Percentiles rank a stretch among this genome's conserved stretches.
Evolutionary conservation across 257 asterid species (phyloP).

Genomic region (Dorcoceras hygrometricum): DNA sequence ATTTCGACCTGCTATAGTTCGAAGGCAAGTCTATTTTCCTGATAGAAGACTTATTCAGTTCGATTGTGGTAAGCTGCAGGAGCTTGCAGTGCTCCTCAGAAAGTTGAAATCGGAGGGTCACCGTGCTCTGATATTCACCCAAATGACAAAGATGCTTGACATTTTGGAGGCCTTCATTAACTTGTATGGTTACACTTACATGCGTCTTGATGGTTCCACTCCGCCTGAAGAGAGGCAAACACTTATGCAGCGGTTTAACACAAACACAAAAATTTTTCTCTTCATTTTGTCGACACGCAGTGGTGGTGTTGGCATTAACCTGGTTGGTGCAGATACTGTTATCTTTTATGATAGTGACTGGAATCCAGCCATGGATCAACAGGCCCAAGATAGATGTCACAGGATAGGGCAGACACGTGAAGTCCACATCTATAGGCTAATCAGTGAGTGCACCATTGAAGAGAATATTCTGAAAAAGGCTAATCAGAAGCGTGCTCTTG

Average conservation of each 20-base stretch:
- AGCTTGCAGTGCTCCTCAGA: conserved; percentile 86
- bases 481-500: conserved; percentile 94
- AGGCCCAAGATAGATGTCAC: conserved; percentile 99
- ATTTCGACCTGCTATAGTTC: conserved; percentile 91
- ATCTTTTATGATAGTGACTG: conserved; percentile 98
- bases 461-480: conserved; percentile 96
- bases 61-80: conserved; percentile 97
- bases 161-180: conserved; percentile 92
- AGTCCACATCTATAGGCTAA: conserved; percentile 89
- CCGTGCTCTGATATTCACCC: conserved; percentile 95
- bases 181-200: conserved; percentile 93
- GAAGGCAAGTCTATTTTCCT: conserved; percentile 97
- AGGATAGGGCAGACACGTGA: conserved; percentile 99
- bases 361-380: conserved; percentile 99
- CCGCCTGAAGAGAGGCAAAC: conserved; percentile 98
- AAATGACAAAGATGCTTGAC: conserved; percentile 99
- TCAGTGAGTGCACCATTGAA: conserved; percentile 97
- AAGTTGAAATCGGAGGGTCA: conserved; percentile 91
- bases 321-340: conserved; percentile 98
- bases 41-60: conserved; percentile 97
- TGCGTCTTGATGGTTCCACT: conserved; percentile 99
- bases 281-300: conserved; percentile 97
- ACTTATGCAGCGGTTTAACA: conserved; percentile 94
- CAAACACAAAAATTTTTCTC: conserved; percentile 85
- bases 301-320: conserved; percentile 98